Base-by-base conservation (phyloP, 169 alveolate species). In the Ichthyophthirius multifiliis region DNA sequence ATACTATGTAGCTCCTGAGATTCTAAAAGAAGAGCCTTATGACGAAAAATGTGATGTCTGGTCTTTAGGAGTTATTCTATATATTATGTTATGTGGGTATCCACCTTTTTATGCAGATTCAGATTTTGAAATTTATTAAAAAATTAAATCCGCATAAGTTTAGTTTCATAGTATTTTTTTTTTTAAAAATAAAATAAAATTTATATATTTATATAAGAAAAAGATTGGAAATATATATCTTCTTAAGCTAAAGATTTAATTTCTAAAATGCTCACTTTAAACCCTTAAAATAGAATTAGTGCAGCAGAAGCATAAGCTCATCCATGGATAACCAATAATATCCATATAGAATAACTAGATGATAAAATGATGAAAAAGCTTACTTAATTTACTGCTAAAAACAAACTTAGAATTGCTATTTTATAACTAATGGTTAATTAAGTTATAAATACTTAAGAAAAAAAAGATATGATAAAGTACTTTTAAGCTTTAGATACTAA, bases 21-120 rank as follows among this genome's bases (percentile, higher is more conserved):
- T 92, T 13, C 76, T 89, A n/a, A 47, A 84, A 65, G 93, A 90
- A 64, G 48, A 82, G 34, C 37, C 67, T 1, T 93, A 93, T 75
- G 90, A 90, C 85, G 73, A 82, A 23, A 93, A 93, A 81, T 92
- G 92, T 39, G 96, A 93, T 79, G 84, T 93, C 20, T 93, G 96
- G 96, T 85, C 94, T 32, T 65, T 93, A n/a, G 96, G 96, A 5
- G 87, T 89, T 0, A 83, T 92, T 4, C 82, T 92, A 16, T 89
- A 87, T 47, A 87, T 87, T 62, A 67, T 89, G 75, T 43, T 78
- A 13, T 76, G 55, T 80, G 89, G 89, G 3, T 63, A 65, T 39
- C 76, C 78, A 27, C 92, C 92, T 32, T 87, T 79, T 34, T 41
- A 34, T 20, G 63, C 62, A 4, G 13, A 20, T 37, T n/a, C 43